A percentile compares a stretch with the other conserved stretches of the same genome.
phyloP scores from a whole-genome alignment of 495 filamentous ascomycete species.

The Pseudotulostoma volvatum region DNA sequence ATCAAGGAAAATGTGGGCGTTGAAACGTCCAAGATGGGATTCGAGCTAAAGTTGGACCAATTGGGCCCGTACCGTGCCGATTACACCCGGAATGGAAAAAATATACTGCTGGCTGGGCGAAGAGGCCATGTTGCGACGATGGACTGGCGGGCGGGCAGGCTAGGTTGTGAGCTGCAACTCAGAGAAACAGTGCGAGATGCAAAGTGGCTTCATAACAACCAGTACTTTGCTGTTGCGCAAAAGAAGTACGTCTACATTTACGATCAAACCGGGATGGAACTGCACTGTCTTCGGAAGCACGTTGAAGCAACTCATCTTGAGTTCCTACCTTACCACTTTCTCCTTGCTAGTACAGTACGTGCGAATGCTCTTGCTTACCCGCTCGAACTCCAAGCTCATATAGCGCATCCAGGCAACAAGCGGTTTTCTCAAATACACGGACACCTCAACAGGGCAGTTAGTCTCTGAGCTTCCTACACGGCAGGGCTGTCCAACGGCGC shows the following conservation, averaged over 20 bases:
- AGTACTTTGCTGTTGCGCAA: conserved; percentile 92
- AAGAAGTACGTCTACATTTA: conserved; percentile 97
- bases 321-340: conserved; percentile 91
- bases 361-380: not conserved
- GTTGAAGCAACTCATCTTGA: conserved; percentile 89
- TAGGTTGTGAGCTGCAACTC: conserved; percentile 81
- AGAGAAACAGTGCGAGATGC: conserved; percentile 79
- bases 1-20: conserved; percentile 56
- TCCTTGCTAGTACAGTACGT: conserved; percentile 69
- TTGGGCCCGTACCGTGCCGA: conserved; percentile 77
- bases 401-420: conserved; percentile 43
- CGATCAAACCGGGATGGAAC: conserved; percentile 70
- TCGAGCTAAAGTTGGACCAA: conserved; percentile 69
- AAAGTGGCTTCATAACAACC: conserved; percentile 88
- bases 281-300: conserved; percentile 80
- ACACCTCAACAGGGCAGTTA: conserved; percentile 79
- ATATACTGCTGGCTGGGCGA: conserved; percentile 68
- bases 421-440: conserved; percentile 83
- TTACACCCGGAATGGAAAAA: conserved; percentile 76
- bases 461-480: conserved; percentile 71
- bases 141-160: conserved; percentile 85
- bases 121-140: conserved; percentile 94
- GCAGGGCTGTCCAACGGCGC: conserved; percentile 64
- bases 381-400: conserved; percentile 10
- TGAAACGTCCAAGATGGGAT: conserved; percentile 78